Conservation (phyloP, 257 asterid species). For the Prunella vulgaris region DNA sequence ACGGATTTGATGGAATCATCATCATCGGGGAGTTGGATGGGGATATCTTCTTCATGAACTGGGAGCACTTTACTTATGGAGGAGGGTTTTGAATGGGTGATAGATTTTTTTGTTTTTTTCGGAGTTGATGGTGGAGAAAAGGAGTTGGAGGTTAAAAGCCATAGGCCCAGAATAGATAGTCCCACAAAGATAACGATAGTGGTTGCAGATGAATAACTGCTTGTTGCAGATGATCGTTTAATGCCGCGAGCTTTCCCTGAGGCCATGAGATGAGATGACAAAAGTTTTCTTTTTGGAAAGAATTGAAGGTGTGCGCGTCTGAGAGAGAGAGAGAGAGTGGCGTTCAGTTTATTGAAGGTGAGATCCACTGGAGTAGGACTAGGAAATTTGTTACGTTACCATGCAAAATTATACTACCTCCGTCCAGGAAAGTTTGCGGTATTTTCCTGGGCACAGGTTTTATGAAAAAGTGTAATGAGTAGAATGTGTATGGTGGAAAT, state of each 20-base stretch:
- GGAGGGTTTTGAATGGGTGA: conserved; percentile 14
- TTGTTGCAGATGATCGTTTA: conserved; percentile 45
- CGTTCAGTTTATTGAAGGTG: background rate
- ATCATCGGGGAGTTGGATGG: conserved; percentile 49
- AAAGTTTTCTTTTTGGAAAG: background rate
- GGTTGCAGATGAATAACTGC: conserved; percentile 45
- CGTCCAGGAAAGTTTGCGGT: no score
- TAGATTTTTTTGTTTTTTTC: background rate
- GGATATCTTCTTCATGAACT: conserved; percentile 39
- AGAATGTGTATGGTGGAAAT: no score
- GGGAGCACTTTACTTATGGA: conserved; percentile 17
- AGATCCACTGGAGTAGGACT: conserved; percentile 79
- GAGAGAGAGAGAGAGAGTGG: no score
- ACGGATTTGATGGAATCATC: conserved; percentile 38
- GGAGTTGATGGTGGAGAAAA: conserved; percentile 31
- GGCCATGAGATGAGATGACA: conserved; percentile 25
- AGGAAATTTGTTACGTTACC: conserved; percentile 40
- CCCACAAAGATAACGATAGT: conserved; percentile 49
- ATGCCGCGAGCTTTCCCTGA: conserved; percentile 37
- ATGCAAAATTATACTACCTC: background rate
- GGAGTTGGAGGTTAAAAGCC: conserved; percentile 58
- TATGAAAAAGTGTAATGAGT: no score
- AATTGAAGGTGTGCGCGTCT: background rate
- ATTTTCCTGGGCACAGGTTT: no score
- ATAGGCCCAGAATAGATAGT: conserved; percentile 49